Evolutionary conservation across 495 filamentous ascomycete genomes (phyloP).

Genomic region (Neurospora intermedia): DNA sequence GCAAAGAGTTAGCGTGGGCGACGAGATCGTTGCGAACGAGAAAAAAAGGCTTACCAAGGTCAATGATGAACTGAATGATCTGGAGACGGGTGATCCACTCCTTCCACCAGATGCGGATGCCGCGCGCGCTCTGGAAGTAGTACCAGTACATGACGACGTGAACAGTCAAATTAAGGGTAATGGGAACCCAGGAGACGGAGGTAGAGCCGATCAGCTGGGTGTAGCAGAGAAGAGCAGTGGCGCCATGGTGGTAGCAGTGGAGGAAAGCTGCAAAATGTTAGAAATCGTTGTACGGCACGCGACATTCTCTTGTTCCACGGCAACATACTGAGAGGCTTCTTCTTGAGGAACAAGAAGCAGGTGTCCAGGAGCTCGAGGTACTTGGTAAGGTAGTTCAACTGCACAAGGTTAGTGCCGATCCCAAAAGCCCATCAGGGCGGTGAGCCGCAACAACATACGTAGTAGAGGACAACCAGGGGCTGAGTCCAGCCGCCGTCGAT

Average conservation of each 20-base stretch:
- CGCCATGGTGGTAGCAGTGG: constrained; percentile 78
- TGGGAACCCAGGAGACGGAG: constrained; percentile 69
- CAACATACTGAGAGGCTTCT: constrained; percentile 67
- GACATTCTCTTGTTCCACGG: neutral
- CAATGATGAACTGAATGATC: constrained; percentile 73
- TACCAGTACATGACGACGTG: constrained; percentile 58
- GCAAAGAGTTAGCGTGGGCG: constrained; percentile 10
- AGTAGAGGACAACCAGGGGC: constrained; percentile 65
- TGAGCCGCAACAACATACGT: constrained; percentile 41
- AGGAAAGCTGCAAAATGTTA: constrained; percentile 54
- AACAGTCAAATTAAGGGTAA: constrained; percentile 66
- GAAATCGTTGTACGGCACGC: constrained; percentile 2
- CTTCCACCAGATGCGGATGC: constrained; percentile 82
- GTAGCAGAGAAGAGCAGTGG: constrained; percentile 77
- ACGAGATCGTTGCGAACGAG: neutral
- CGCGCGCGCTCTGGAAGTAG: constrained; percentile 79
- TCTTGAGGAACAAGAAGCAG: constrained; percentile 74
- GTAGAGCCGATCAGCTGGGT: constrained; percentile 71
- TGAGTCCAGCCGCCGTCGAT: constrained; percentile 67
- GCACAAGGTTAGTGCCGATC: constrained; percentile 21
- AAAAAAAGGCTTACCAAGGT: constrained; percentile 48
- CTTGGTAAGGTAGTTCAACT: constrained; percentile 74
- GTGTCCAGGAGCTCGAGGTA: constrained; percentile 76
- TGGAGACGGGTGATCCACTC: constrained; percentile 82
- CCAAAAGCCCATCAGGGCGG: neutral